phyloP scores from a whole-genome alignment of 176 grass and related monocot genomes.

The Triticum turgidum region DNA sequence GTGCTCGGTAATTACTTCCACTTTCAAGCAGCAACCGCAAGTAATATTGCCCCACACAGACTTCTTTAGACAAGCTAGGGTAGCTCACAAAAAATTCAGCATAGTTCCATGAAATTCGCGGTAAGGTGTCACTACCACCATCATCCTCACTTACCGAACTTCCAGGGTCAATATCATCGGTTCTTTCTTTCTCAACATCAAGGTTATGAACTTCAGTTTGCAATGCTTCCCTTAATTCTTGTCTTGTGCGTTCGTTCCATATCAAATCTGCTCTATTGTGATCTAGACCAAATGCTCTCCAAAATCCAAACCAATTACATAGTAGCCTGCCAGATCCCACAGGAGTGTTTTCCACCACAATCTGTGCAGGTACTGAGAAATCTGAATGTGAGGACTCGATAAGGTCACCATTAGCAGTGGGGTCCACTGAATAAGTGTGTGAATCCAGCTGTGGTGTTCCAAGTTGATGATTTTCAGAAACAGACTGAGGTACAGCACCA shows the following conservation, averaged over 20 bases:
- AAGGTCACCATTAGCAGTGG: constrained; percentile 57
- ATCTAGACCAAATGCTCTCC: constrained; percentile 88
- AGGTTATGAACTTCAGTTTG: constrained; percentile 99
- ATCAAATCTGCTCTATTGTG: constrained; percentile 98
- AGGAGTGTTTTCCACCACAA: constrained; percentile 96
- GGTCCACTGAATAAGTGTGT: constrained; percentile 52
- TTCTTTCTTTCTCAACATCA: constrained; percentile 97
- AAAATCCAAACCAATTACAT: constrained; percentile 98
- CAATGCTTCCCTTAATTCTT: constrained; percentile 89
- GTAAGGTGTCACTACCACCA: constrained; percentile 59
- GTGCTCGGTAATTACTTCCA: constrained; percentile 75
- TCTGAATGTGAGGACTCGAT: constrained; percentile 62
- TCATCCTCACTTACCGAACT: constrained; percentile 56
- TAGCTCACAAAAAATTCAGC: constrained; percentile 90
- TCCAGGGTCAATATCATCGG: constrained; percentile 87
- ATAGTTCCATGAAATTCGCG: constrained; percentile 99
- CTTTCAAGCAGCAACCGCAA: constrained; percentile 85
- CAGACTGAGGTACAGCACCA: constrained; percentile 29
- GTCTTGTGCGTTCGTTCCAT: constrained; percentile 97
- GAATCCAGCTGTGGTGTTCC: constrained; percentile 40
- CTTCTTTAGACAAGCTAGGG: constrained; percentile 94
- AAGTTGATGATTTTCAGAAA: constrained; percentile 47
- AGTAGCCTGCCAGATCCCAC: constrained; percentile 95
- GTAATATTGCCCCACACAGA: constrained; percentile 98
- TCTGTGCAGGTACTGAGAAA: constrained; percentile 85